These are phyloP conservation scores for Pseudocohnilembus persalinus DNA, from an alignment of 169 alveolate species.

Conservation along the genomic window DNA sequence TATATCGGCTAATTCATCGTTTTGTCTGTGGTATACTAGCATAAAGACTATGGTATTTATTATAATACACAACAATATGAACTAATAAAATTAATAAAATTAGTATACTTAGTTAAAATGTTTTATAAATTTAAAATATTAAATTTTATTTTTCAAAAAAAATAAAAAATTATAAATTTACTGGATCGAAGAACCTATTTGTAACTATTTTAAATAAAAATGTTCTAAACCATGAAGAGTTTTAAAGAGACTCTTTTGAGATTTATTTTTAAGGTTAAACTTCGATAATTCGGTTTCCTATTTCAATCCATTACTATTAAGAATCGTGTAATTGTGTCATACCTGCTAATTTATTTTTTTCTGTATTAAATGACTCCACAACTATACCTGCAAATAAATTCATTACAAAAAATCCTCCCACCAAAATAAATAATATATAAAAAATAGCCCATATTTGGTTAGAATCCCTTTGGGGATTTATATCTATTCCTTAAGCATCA, in stretches of 20 bases:
- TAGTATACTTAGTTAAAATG: slow-evolving; percentile 9
- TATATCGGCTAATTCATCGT: background rate
- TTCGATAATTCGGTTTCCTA: slow-evolving; percentile 2
- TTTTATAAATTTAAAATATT: slow-evolving; percentile 2
- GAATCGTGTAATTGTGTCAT: slow-evolving; percentile 6
- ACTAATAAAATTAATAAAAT: slow-evolving; percentile 23
- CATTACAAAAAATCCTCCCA: slow-evolving; percentile 79
- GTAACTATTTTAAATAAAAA: background rate
- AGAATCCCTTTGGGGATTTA: slow-evolving; percentile 44
- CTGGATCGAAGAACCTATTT: background rate
- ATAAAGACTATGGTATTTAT: slow-evolving; percentile 41
- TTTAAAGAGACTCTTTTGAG: background rate
- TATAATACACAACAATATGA: slow-evolving; percentile 33
- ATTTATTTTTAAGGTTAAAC: slow-evolving; percentile 25
- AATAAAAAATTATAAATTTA: too few species aligned
- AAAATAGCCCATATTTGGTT: slow-evolving; percentile 60
- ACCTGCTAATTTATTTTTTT: slow-evolving; percentile 37
- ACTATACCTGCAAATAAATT: slow-evolving; percentile 83
- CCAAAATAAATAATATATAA: slow-evolving; percentile 72
- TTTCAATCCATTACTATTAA: slow-evolving; percentile 52
- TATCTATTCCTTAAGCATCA: slow-evolving; percentile 26
- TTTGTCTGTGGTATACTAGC: slow-evolving; percentile 23
- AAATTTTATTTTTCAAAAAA: too few species aligned
- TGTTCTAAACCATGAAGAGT: background rate
- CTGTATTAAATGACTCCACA: slow-evolving; percentile 49